phyloP scores from a whole-genome alignment of 2,329 filamentous ascomycete genomes.

The Cladosporium sphaerospermum region DNA sequence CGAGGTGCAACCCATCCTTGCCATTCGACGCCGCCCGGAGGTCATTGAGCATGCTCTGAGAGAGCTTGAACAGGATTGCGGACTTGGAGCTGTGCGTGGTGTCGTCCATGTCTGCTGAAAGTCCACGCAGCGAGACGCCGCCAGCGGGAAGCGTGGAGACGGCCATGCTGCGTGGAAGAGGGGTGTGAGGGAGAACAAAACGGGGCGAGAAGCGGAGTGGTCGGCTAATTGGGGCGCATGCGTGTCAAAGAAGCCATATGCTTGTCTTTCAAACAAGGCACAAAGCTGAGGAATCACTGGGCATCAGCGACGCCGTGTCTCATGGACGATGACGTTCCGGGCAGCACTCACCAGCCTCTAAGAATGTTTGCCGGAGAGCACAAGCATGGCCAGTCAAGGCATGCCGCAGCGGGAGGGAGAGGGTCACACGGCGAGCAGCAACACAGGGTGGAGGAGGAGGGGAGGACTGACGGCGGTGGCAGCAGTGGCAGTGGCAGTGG shows the following conservation, averaged over 20 bases:
- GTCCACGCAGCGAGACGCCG: slow-evolving; percentile 26
- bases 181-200: slow-evolving; percentile 6
- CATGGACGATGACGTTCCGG: slow-evolving; percentile 10
- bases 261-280: slow-evolving; percentile 6
- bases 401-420: slow-evolving; percentile 3
- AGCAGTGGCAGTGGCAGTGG: neutral
- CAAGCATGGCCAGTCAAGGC: slow-evolving; percentile 12
- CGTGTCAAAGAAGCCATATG: slow-evolving; percentile 17
- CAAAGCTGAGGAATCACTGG: slow-evolving; percentile 9
- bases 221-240: slow-evolving; percentile 1
- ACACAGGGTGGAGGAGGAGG: neutral
- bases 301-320: slow-evolving; percentile 11
- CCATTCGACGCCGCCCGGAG: slow-evolving; percentile 25
- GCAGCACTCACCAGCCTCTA: slow-evolving; percentile 11
- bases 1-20: slow-evolving; percentile 26
- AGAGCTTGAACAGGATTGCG: slow-evolving; percentile 28
- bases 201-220: neutral
- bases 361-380: slow-evolving; percentile 11
- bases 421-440: slow-evolving; percentile 1
- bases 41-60: slow-evolving; percentile 27
- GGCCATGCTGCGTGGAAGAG: slow-evolving; percentile 16
- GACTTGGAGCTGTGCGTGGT: slow-evolving; percentile 17
- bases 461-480: neutral
- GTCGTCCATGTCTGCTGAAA: slow-evolving; percentile 13
- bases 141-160: slow-evolving; percentile 14